Percentiles rank a stretch among this genome's conserved stretches.
These are phyloP conservation scores for Aspergillus awamori DNA, from an alignment of 2,329 filamentous ascomycete genomes.

Conservation along the genomic window DNA sequence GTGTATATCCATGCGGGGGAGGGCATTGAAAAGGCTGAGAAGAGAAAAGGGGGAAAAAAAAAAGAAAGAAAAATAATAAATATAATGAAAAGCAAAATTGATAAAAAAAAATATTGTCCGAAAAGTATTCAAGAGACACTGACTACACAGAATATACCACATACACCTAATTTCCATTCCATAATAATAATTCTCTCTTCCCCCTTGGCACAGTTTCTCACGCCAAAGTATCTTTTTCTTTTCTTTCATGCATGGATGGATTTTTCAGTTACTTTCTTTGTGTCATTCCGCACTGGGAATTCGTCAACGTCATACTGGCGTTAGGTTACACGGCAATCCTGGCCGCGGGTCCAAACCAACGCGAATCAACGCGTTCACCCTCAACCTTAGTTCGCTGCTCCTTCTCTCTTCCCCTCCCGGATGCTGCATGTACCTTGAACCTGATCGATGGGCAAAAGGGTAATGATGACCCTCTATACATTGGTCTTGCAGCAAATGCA, in stretches of 20 bases:
- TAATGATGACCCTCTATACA: background rate
- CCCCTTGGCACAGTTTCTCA: too few species aligned
- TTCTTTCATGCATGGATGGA: background rate
- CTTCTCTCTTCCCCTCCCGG: background rate
- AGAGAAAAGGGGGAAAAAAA: too few species aligned
- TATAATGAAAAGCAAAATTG: too few species aligned
- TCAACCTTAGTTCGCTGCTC: background rate
- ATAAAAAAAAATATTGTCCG: too few species aligned
- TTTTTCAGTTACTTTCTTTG: constrained; percentile 5
- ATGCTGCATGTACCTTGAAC: background rate
- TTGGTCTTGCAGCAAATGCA: background rate
- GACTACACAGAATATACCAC: too few species aligned
- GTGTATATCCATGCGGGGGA: background rate
- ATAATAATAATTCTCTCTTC: too few species aligned
- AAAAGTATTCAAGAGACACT: too few species aligned
- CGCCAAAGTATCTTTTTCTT: background rate
- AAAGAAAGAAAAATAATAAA: too few species aligned
- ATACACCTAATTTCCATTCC: too few species aligned
- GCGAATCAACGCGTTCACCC: background rate
- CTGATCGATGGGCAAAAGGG: background rate
- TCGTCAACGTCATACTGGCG: constrained; percentile 25
- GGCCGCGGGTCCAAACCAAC: background rate
- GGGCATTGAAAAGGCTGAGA: too few species aligned
- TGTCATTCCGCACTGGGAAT: constrained; percentile 11
- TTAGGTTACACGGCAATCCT: constrained; percentile 16